Conservation (phyloP, 805 yeast genomes). For the Metschnikowia lachancei region DNA sequence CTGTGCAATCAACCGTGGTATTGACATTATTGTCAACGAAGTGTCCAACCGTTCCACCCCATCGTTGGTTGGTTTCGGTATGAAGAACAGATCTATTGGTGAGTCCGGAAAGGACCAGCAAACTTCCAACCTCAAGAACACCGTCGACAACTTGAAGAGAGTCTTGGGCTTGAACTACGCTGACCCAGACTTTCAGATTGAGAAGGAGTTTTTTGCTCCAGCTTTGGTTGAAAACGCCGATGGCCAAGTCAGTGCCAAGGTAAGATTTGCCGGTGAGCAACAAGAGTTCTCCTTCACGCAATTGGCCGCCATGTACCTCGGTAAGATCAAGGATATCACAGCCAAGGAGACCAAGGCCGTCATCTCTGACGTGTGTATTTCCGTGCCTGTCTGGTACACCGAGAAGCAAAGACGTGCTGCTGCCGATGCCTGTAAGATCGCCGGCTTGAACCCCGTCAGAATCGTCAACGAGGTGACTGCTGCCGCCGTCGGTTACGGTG, state of each 20-base stretch:
- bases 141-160: slow-evolving; percentile 93
- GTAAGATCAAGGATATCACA: slow-evolving; percentile 82
- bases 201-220: slow-evolving; percentile 70
- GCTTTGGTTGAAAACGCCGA: slow-evolving; percentile 66
- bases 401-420: slow-evolving; percentile 96
- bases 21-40: slow-evolving; percentile 96
- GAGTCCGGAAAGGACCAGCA: slow-evolving; percentile 96
- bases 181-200: slow-evolving; percentile 76
- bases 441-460: slow-evolving; percentile 97
- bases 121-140: slow-evolving; percentile 93
- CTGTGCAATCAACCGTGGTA: slow-evolving; percentile 96
- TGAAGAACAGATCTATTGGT: slow-evolving; percentile 86
- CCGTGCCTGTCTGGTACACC: slow-evolving; percentile 97
- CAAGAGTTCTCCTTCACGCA: slow-evolving; percentile 82
- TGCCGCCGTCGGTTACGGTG: slow-evolving; percentile 99
- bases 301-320: slow-evolving; percentile 90
- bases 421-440: slow-evolving; percentile 90
- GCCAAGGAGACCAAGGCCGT: slow-evolving; percentile 76
- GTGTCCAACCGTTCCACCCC: slow-evolving; percentile 98
- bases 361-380: slow-evolving; percentile 83
- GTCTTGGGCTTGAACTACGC: slow-evolving; percentile 71
- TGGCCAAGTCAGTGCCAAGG: slow-evolving; percentile 81
- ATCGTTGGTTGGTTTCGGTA: slow-evolving; percentile 83
- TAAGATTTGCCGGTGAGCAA: slow-evolving; percentile 76
- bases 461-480: slow-evolving; percentile 96